These are phyloP conservation scores for Boletales sp. DNA, from an alignment of 768 basidiomycete genomes.

Conservation along the genomic window DNA sequence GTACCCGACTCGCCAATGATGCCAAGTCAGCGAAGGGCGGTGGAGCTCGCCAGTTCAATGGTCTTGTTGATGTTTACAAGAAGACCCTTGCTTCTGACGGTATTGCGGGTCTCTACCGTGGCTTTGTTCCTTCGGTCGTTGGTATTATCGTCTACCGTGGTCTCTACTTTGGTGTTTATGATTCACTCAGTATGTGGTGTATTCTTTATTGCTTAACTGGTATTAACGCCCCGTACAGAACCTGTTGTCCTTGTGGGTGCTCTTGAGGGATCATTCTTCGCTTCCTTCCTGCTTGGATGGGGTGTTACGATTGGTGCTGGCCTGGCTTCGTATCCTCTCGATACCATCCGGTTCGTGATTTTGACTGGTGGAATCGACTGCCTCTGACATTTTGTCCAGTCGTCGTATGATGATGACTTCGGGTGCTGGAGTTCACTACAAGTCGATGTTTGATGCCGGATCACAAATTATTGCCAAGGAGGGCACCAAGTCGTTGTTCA, in stretches of 20 bases:
- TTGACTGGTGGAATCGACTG: not conserved
- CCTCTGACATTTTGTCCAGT: slow-evolving; percentile 44
- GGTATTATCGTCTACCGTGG: slow-evolving; percentile 99
- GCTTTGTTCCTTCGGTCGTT: slow-evolving; percentile 97
- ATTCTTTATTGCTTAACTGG: slow-evolving; percentile 23
- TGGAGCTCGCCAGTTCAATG: slow-evolving; percentile 96
- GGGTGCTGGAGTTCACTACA: slow-evolving; percentile 93
- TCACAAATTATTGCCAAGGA: slow-evolving; percentile 95
- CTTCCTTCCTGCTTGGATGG: slow-evolving; percentile 97
- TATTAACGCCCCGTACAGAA: slow-evolving; percentile 47
- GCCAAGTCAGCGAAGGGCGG: slow-evolving; percentile 95
- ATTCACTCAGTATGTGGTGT: slow-evolving; percentile 76
- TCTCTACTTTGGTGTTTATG: slow-evolving; percentile 98
- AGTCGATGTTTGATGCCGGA: slow-evolving; percentile 97
- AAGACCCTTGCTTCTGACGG: slow-evolving; percentile 98
- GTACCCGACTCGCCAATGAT: slow-evolving; percentile 98
- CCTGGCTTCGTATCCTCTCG: slow-evolving; percentile 95
- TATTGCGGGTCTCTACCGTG: slow-evolving; percentile 99
- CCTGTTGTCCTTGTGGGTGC: slow-evolving; percentile 96
- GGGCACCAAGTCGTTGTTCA: slow-evolving; percentile 94
- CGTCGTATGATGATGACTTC: slow-evolving; percentile 99
- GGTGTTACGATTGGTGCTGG: slow-evolving; percentile 99
- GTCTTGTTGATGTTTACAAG: slow-evolving; percentile 93
- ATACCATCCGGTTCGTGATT: slow-evolving; percentile 70
- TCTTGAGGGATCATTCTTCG: slow-evolving; percentile 94